Conservation (phyloP, 306 rosid species). For the Biancaea sappan region DNA sequence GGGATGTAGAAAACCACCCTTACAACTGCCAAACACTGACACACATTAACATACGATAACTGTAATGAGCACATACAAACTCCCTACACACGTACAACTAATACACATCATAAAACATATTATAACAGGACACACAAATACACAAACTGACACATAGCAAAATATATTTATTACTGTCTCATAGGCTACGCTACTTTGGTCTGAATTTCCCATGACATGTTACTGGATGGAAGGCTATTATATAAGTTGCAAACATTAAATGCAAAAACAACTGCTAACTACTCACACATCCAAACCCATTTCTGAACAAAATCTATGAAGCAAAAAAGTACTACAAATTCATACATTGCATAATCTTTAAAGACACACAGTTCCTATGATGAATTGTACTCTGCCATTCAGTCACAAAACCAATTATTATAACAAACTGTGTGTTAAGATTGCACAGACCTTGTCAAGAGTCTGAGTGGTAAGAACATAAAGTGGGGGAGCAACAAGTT, state of each 20-base stretch:
- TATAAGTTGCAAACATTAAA: background rate
- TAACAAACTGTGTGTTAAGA: background rate
- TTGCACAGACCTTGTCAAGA: constrained; percentile 80
- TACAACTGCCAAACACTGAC: no score
- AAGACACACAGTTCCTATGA: background rate
- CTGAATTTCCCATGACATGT: no score
- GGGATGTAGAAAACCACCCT: no score
- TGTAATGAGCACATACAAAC: no score
- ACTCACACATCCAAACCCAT: background rate
- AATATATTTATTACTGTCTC: no score
- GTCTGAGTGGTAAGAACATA: constrained; percentile 95
- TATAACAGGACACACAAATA: no score
- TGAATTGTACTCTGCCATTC: background rate
- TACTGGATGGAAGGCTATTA: background rate
- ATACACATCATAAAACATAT: no score
- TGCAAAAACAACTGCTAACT: background rate
- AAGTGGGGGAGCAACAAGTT: constrained; percentile 93
- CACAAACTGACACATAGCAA: no score
- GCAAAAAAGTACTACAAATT: background rate
- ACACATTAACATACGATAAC: no score
- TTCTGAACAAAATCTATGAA: background rate
- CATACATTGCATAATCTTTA: background rate
- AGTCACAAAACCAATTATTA: constrained; percentile 17
- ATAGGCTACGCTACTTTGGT: no score
- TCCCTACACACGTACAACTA: no score